Percentiles rank a stretch among this genome's conserved stretches.
Evolutionary conservation across 768 basidiomycete species (phyloP).

Genomic region (Tricholoma flavovirens): DNA sequence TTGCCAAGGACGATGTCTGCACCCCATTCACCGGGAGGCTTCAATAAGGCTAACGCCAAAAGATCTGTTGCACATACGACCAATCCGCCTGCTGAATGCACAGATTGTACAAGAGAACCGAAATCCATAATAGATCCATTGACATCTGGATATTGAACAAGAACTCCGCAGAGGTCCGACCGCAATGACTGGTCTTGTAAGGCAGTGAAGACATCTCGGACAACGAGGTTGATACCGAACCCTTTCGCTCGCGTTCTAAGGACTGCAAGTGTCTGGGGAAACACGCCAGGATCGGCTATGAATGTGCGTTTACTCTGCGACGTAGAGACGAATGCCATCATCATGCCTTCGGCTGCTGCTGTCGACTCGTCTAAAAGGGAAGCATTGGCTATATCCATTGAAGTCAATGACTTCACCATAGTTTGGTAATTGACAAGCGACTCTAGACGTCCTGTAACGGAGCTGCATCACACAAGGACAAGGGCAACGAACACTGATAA

Average conservation of each 20-base stretch:
- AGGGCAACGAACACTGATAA: not conserved
- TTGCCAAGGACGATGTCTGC: conserved; percentile 95
- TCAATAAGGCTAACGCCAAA: conserved; percentile 85
- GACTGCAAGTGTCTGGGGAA: conserved; percentile 88
- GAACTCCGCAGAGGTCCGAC: conserved; percentile 73
- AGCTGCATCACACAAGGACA: not conserved
- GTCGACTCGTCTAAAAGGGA: conserved; percentile 94
- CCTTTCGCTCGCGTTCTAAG: conserved; percentile 88
- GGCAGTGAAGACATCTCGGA: conserved; percentile 53
- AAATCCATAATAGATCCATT: conserved; percentile 81
- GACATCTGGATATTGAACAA: conserved; percentile 93
- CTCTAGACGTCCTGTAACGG: conserved; percentile 76
- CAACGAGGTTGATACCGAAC: conserved; percentile 79
- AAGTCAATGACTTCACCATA: conserved; percentile 90
- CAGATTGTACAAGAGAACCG: conserved; percentile 51
- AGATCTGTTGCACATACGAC: conserved; percentile 89
- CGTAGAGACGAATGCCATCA: conserved; percentile 76
- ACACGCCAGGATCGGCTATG: conserved; percentile 76
- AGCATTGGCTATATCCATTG: conserved; percentile 94
- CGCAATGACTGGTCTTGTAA: conserved; percentile 48
- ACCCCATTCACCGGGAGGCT: conserved; percentile 98
- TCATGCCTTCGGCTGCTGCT: conserved; percentile 94
- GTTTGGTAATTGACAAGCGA: conserved; percentile 96
- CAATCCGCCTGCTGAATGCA: conserved; percentile 74
- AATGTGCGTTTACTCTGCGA: conserved; percentile 76